Percentiles rank a stretch among this genome's conserved stretches.
Conservation (phyloP, 805 yeast genomes). For the Spathaspora hagerdaliae region DNA sequence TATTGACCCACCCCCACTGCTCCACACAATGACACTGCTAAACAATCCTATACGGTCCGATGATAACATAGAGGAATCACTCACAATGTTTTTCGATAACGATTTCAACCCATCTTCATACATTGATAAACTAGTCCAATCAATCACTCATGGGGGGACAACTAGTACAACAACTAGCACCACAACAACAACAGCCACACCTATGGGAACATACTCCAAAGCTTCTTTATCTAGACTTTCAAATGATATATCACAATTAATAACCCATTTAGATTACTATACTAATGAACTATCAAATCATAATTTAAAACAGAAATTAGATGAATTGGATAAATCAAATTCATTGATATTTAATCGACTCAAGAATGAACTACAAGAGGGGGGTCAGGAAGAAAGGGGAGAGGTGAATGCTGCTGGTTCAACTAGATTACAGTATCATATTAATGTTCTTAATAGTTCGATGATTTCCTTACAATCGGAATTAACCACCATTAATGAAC, state of each 20-base stretch:
- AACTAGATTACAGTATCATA: slow-evolving; percentile 62
- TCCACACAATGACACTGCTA: too few species aligned
- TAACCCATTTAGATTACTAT: slow-evolving; percentile 59
- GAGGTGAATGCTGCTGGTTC: slow-evolving; percentile 21
- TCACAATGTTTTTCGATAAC: slow-evolving; percentile 66
- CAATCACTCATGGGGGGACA: slow-evolving; percentile 16
- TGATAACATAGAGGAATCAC: slow-evolving; percentile 31
- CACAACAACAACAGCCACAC: slow-evolving; percentile 3
- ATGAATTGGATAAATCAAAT: slow-evolving; percentile 41
- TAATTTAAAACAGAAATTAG: slow-evolving; percentile 45
- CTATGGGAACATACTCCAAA: slow-evolving; percentile 5
- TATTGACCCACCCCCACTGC: too few species aligned
- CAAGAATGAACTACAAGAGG: background rate
- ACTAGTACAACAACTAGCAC: background rate
- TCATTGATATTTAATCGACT: background rate
- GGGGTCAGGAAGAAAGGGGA: background rate
- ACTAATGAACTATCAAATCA: slow-evolving; percentile 51
- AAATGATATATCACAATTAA: slow-evolving; percentile 45
- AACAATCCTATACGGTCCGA: background rate
- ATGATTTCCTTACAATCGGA: slow-evolving; percentile 54
- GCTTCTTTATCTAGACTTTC: slow-evolving; percentile 36
- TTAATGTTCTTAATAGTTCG: slow-evolving; percentile 57
- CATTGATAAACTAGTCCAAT: slow-evolving; percentile 56
- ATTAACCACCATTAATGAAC: slow-evolving; percentile 21
- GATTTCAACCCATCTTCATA: slow-evolving; percentile 62